These are phyloP conservation scores for Kluyveromyces starmeri DNA, from an alignment of 805 yeast species.

Conservation along the genomic window DNA sequence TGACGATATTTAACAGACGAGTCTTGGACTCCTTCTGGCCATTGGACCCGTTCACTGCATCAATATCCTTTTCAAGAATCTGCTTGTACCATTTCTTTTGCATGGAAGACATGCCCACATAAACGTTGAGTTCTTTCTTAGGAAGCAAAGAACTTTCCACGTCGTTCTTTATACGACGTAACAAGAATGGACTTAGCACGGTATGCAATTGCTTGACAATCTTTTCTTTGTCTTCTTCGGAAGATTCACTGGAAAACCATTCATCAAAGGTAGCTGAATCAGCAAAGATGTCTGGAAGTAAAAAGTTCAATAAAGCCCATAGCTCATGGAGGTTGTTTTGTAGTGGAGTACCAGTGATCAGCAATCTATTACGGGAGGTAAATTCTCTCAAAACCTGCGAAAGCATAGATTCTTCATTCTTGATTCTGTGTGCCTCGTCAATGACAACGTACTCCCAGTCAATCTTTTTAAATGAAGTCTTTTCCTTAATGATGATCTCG, in stretches of 20 bases:
- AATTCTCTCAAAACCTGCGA: slow-evolving; percentile 70
- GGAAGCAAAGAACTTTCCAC: slow-evolving; percentile 76
- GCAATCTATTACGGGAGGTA: slow-evolving; percentile 57
- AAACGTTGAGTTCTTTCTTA: slow-evolving; percentile 63
- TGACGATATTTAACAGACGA: slow-evolving; percentile 65
- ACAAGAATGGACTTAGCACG: slow-evolving; percentile 63
- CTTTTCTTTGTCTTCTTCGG: slow-evolving; percentile 37
- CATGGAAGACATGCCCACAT: slow-evolving; percentile 71
- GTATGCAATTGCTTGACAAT: slow-evolving; percentile 65
- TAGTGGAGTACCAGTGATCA: slow-evolving; percentile 76
- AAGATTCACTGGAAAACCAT: slow-evolving; percentile 49
- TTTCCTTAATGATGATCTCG: slow-evolving; percentile 71
- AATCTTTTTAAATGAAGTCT: slow-evolving; percentile 54
- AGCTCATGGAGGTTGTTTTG: slow-evolving; percentile 73
- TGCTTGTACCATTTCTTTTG: slow-evolving; percentile 72
- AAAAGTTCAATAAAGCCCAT: slow-evolving; percentile 72
- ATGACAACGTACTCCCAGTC: slow-evolving; percentile 70
- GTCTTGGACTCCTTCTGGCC: slow-evolving; percentile 72
- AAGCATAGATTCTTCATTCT: slow-evolving; percentile 63
- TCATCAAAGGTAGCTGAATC: slow-evolving; percentile 66
- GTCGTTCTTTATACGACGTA: slow-evolving; percentile 69
- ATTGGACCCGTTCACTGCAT: slow-evolving; percentile 76
- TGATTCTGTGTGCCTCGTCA: slow-evolving; percentile 76
- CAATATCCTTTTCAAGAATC: slow-evolving; percentile 68
- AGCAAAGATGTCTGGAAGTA: slow-evolving; percentile 70